These are phyloP conservation scores for Fusarium algeriense DNA, from an alignment of 2,329 filamentous ascomycete genomes.

Conservation along the genomic window DNA sequence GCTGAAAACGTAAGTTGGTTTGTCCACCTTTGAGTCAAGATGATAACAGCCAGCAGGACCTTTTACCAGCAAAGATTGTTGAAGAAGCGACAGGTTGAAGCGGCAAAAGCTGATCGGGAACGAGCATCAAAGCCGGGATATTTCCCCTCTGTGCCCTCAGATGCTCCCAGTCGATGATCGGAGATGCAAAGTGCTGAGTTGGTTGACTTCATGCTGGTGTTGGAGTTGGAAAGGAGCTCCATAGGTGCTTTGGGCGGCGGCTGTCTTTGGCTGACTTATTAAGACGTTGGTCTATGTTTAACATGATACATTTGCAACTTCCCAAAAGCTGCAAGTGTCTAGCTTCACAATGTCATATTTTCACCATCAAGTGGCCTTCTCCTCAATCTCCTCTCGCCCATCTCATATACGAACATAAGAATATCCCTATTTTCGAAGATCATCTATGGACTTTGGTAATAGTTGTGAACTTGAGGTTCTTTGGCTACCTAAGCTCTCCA, in stretches of 20 bases:
- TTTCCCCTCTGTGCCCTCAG: constrained; percentile 87
- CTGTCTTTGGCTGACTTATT: not conserved
- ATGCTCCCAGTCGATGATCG: constrained; percentile 56
- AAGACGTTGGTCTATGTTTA: not conserved
- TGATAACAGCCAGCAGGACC: constrained; percentile 61
- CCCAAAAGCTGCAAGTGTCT: not conserved
- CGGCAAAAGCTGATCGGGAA: constrained; percentile 83
- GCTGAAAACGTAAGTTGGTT: constrained; percentile 74
- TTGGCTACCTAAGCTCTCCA: not conserved
- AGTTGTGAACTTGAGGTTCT: not conserved
- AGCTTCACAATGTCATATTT: not conserved
- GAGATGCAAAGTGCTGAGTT: not conserved
- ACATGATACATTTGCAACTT: not conserved
- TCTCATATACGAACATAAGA: not conserved
- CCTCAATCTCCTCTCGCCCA: not conserved
- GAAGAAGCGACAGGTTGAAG: constrained; percentile 67
- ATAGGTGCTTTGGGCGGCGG: not conserved
- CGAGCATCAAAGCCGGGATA: constrained; percentile 80
- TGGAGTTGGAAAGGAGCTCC: not conserved
- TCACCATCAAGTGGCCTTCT: not conserved
- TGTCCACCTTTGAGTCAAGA: not conserved
- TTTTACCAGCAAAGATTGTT: constrained; percentile 90
- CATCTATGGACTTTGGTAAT: too few species aligned
- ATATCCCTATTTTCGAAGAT: not conserved
- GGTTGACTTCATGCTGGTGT: not conserved